phyloP scores from a whole-genome alignment of 2,329 filamentous ascomycete genomes.

The Diaporthe citri region DNA sequence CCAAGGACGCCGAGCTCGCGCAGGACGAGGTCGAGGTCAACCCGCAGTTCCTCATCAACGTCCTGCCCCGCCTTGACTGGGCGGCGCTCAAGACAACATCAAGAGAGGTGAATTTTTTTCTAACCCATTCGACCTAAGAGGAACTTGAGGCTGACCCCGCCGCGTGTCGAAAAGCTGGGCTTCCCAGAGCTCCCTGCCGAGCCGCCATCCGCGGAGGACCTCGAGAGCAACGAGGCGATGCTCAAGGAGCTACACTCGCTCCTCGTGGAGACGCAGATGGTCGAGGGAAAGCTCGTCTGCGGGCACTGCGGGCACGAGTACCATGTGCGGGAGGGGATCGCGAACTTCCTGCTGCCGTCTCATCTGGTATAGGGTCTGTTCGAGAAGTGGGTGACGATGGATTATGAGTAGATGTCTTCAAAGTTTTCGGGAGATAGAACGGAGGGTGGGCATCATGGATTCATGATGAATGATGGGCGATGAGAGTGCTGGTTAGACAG shows the following conservation, averaged over 20 bases:
- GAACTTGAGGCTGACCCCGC: slow-evolving; percentile 31
- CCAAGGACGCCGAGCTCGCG: slow-evolving; percentile 90
- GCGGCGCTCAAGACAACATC: slow-evolving; percentile 80
- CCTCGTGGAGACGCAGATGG: slow-evolving; percentile 89
- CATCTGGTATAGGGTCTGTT: slow-evolving; percentile 76
- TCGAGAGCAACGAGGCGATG: slow-evolving; percentile 75
- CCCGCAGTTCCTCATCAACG: slow-evolving; percentile 82
- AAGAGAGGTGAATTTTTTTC: slow-evolving; percentile 72
- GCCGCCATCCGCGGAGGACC: slow-evolving; percentile 72
- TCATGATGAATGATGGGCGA: not conserved
- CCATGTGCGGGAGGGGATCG: slow-evolving; percentile 93
- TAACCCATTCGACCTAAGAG: not conserved
- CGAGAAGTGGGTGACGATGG: not conserved
- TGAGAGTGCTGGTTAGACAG: not conserved
- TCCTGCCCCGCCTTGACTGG: slow-evolving; percentile 92
- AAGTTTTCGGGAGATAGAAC: not conserved
- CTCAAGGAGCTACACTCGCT: slow-evolving; percentile 84
- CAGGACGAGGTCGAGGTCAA: slow-evolving; percentile 87
- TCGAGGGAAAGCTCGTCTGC: slow-evolving; percentile 90
- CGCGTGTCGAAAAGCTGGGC: slow-evolving; percentile 72
- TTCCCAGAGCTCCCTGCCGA: slow-evolving; percentile 79
- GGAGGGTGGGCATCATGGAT: not conserved
- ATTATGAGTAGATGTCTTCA: not conserved
- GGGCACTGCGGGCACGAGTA: slow-evolving; percentile 95
- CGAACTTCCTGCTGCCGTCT: slow-evolving; percentile 93